These are phyloP conservation scores for Millerozyma acaciae DNA, from an alignment of 805 yeast species.

Conservation along the genomic window DNA sequence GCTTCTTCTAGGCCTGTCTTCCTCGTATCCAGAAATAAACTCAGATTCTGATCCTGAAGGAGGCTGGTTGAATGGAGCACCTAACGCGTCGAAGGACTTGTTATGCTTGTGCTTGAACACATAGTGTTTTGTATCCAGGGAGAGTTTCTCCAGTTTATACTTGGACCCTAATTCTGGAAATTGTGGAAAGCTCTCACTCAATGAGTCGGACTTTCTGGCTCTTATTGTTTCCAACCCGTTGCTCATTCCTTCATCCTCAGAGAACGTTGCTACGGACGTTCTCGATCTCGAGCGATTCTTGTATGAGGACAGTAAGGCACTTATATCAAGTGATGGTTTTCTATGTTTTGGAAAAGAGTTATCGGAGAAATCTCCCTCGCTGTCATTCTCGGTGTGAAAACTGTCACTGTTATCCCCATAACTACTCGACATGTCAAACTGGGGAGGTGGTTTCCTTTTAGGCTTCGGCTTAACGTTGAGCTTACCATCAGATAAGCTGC, in stretches of 20 bases:
- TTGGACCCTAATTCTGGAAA: conserved; percentile 27
- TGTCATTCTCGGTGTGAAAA: not conserved
- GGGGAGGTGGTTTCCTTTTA: conserved; percentile 30
- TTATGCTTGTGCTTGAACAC: conserved; percentile 20
- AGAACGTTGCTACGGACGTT: no score
- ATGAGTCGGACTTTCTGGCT: conserved; percentile 2
- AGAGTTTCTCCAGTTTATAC: no score
- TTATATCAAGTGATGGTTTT: not conserved
- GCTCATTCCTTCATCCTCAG: no score
- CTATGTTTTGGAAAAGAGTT: not conserved
- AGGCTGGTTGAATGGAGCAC: not conserved
- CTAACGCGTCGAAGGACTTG: not conserved
- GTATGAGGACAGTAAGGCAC: no score
- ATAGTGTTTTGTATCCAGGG: conserved; percentile 8
- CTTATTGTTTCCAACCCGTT: not conserved
- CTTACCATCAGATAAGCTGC: conserved; percentile 7
- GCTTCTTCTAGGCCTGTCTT: not conserved
- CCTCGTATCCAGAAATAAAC: not conserved
- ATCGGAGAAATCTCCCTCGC: conserved; percentile 1
- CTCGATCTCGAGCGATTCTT: no score
- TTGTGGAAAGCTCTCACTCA: conserved; percentile 25
- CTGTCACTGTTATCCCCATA: not conserved
- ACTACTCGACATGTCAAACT: not conserved
- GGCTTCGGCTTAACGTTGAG: conserved; percentile 14
- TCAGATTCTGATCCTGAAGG: not conserved